Evolutionary conservation across 345 rosid genomes (phyloP).

Genomic region (Corymbia maculata): DNA sequence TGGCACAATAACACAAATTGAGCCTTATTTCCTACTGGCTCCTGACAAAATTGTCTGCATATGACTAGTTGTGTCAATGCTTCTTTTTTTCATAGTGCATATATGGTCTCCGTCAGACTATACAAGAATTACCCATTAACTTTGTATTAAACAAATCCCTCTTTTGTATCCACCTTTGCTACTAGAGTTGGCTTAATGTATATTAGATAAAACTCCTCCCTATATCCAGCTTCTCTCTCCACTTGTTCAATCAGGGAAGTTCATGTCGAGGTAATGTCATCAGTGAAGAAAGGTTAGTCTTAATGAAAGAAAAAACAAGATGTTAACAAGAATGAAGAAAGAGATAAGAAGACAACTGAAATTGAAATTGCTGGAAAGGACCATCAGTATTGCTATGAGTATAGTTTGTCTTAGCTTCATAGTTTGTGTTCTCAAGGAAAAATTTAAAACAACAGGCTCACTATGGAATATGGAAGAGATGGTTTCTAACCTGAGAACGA

Average conservation of each 20-base stretch:
- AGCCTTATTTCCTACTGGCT: background rate
- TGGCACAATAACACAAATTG: background rate
- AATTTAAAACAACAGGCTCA: background rate
- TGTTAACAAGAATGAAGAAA: background rate
- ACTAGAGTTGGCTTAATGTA: background rate
- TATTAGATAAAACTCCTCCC: background rate
- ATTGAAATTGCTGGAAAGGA: background rate
- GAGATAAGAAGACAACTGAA: background rate
- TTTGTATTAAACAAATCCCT: background rate
- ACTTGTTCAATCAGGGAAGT: background rate
- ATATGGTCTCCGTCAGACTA: background rate
- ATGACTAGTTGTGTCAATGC: background rate
- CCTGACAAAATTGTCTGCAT: background rate
- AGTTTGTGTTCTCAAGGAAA: background rate
- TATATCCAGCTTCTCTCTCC: background rate
- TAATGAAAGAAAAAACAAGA: background rate
- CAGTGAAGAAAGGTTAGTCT: background rate
- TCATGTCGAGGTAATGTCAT: background rate
- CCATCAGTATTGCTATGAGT: background rate
- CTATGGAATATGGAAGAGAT: background rate
- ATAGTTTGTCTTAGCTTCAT: background rate
- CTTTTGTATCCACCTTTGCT: background rate
- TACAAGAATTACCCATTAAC: background rate
- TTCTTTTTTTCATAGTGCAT: background rate
- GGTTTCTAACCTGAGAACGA: slow-evolving; percentile 48